Base-by-base conservation (phyloP, 139 green algal species). In the Chlamydomonas sphaeroides region DNA sequence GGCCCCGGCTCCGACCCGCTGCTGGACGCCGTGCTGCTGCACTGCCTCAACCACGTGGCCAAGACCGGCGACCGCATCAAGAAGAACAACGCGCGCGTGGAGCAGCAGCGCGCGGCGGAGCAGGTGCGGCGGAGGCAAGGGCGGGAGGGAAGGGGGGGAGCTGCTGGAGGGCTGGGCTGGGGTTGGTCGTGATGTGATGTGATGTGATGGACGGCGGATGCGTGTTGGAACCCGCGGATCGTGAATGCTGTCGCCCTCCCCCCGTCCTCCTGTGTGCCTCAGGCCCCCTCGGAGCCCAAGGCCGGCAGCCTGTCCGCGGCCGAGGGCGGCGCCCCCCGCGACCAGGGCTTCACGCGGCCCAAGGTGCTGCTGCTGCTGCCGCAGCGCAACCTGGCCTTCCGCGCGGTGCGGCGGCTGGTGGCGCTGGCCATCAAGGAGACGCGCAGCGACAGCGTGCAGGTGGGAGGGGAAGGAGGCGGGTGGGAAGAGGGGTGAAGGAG, bases 311-410 rank as follows among this genome's bases (percentile, higher is more conserved):
- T 62, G 56, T 65, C 67, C 11, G 77, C 41, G 38, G 72, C 36
- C 39, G n/a, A 32, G 17, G 35, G 66, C 79, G 53, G 72, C 35
- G 45, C 74, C 11, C 90, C 91, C 0, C 83, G 92, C 3, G 95
- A 98, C 75, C 96, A 98, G 82, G 96, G 96, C 57, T 98, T 83
- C 63, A 79, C 84, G 33, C 84, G 95, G 10, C 85, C 95, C 41
- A 98, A 98, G 88, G 94, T 97, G 78, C 92, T 99, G 38, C 66
- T 99, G 20, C 89, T 99, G 68, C 84, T 97, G 86, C 97, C 97
- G 3, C 92, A 96, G 84, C 92, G 97, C 84, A 97, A 92, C 87
- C 63, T 90, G 0, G 96, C 95, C 0, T 91, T 94, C 42, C 75
- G 71, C 5, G 68, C 91, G 0, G 90, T 98, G 35, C 35, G 74